Evolutionary conservation across 1,284 basidiomycete species (phyloP).

Genomic region (Malassezia cuniculi): DNA sequence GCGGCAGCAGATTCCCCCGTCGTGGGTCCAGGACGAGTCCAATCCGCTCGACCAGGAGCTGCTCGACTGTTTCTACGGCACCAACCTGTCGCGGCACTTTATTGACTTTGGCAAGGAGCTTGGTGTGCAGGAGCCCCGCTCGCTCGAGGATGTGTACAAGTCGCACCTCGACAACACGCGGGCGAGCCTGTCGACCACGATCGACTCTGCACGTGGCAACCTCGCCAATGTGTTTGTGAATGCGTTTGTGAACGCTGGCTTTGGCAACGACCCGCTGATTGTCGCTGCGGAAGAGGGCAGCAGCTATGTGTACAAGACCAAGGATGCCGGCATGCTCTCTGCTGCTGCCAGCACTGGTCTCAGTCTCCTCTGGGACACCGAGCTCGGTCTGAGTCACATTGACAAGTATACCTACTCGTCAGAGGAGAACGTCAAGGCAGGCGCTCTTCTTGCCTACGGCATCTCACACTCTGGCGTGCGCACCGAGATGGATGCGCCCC

Average conservation of each 20-base stretch:
- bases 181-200: conserved; percentile 47
- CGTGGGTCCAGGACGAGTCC: conserved; percentile 65
- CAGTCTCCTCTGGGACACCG: conserved; percentile 90
- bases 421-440: conserved; percentile 94
- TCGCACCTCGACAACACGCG: conserved; percentile 69
- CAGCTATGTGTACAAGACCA: conserved; percentile 99
- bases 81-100: conserved; percentile 60
- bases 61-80: conserved; percentile 62
- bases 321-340: conserved; percentile 96
- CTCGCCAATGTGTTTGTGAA: conserved; percentile 95
- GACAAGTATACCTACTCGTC: conserved; percentile 96
- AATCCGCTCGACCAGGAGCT: conserved; percentile 49
- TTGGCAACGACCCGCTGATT: conserved; percentile 97
- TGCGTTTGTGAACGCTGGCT: conserved; percentile 96
- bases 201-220: conserved; percentile 89
- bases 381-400: conserved; percentile 80
- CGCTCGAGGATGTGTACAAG: conserved; percentile 94
- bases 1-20: conserved; percentile 75
- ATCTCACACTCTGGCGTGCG: conserved; percentile 79
- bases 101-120: conserved; percentile 87
- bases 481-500: conserved; percentile 83
- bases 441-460: conserved; percentile 86
- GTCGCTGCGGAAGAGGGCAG: conserved; percentile 87
- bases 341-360: conserved; percentile 88
- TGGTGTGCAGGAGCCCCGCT: conserved; percentile 76